Evolutionary conservation across 345 rosid species (phyloP).

Genomic region (Murraya koenigii): DNA sequence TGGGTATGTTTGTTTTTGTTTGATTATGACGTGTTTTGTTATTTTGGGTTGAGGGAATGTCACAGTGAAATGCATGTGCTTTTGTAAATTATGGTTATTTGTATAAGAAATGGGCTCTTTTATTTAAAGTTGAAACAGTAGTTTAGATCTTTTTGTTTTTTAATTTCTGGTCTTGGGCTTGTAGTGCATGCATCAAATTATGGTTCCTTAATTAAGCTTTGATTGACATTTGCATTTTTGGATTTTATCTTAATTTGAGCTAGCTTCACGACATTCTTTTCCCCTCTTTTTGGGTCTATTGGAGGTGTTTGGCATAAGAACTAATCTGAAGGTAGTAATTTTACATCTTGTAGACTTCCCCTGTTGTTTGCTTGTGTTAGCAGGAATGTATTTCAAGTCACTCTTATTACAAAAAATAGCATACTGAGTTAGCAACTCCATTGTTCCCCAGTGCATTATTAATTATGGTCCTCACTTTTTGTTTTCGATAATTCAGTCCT

Average conservation of each 20-base stretch:
- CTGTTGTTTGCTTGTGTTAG: not conserved
- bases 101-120: not conserved
- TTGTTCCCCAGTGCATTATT: not conserved
- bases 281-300: not conserved
- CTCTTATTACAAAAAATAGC: not conserved
- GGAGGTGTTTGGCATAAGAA: not conserved
- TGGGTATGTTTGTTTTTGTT: slow-evolving; percentile 28
- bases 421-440: not conserved
- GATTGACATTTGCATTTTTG: not conserved
- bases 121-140: not conserved
- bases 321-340: not conserved
- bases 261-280: not conserved
- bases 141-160: slow-evolving; percentile 17
- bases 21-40: slow-evolving; percentile 14
- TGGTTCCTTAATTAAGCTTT: not conserved
- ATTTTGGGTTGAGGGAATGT: slow-evolving; percentile 1
- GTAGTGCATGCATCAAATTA: not conserved
- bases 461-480: not conserved
- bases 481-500: not conserved
- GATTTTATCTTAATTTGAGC: not conserved
- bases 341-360: not conserved
- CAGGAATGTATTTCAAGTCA: not conserved
- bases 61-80: slow-evolving; percentile 7
- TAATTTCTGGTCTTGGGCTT: not conserved
- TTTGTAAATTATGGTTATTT: not conserved